Evolutionary conservation across 176 grass and related monocot genomes (phyloP), one percentile per base, ranked within the genome.

Genomic region (Zea luxurians): DNA sequence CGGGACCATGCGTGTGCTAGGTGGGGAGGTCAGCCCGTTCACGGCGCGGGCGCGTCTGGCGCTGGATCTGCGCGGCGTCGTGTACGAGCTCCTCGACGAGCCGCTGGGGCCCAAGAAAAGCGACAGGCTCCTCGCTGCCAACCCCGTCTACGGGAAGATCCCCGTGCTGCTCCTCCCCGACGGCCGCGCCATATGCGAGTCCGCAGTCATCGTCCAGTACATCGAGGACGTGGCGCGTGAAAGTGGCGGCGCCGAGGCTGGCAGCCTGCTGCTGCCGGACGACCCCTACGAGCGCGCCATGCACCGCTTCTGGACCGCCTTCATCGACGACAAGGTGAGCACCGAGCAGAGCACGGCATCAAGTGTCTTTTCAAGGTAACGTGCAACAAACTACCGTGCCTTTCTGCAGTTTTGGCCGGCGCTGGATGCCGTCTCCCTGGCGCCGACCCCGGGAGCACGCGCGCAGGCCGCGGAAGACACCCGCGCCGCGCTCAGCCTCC

Each of bases 281-380:
- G 91, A 88, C 58, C 75, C 76, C 27, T 93, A 93, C 59, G 79
- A 88, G 37, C 79, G 85, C 37, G 85, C 88, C 62, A 72, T 88
- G 82, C 91, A 93, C 73, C 85, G 91, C 5, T 93, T 93, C 73
- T 91, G 85, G 91, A 77, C 91, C 7, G 78, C 27, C 11, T 93
- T 81, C 74, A 11, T 84, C 16, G 88, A 93, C 83, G 88, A 81
- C 79, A 81, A 52, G 79, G 86, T 66, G 52, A 53, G 52, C 52
- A 40, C 27, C 27, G 27, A 27, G 27, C 27, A 27, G 27, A 27
- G 27, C 27, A 27, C 27, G 27, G 27, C 27, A 27, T 0, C 27
- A 27, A 27, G 27, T 53, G 50, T 7, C 50, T 15, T 50, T 50
- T 50, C 1, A 50, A 4, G 16, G 50, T 54, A 54, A 54, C 15